These are phyloP conservation scores for Hypoxylon perforatum DNA, from an alignment of 495 filamentous ascomycete species.

Conservation along the genomic window DNA sequence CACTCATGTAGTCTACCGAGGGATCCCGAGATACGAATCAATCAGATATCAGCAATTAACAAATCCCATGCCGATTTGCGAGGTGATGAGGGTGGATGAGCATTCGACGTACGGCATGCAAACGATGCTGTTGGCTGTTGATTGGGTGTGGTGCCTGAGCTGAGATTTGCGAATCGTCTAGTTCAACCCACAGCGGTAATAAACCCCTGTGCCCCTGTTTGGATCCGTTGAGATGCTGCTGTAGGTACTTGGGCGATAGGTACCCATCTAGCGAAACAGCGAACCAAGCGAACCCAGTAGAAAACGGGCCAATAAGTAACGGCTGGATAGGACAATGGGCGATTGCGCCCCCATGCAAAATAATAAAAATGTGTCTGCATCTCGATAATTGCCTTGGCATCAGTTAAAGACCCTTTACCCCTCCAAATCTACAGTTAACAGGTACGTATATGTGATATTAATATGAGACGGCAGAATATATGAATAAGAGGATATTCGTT, in stretches of 20 bases:
- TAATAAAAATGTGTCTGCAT: not conserved
- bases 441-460: too few species aligned
- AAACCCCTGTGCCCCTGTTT: constrained; percentile 16
- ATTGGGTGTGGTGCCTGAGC: constrained; percentile 31
- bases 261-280: constrained; percentile 23
- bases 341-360: not conserved
- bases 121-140: constrained; percentile 11
- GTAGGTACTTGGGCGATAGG: constrained; percentile 23
- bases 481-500: too few species aligned
- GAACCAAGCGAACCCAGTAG: constrained; percentile 6
- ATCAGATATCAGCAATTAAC: not conserved
- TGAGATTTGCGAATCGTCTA: constrained; percentile 17
- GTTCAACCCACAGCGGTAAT: constrained; percentile 22
- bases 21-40: not conserved
- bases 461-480: too few species aligned
- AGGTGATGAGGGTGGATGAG: constrained; percentile 2
- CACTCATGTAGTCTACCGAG: not conserved
- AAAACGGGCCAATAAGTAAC: constrained; percentile 7
- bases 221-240: not conserved
- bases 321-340: not conserved
- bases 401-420: not conserved
- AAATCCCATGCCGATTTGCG: constrained; percentile 4
- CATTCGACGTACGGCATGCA: constrained; percentile 1
- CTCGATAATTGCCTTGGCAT: not conserved
- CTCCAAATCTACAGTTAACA: too few species aligned